Conservation (phyloP, 371 early-diverging fungal genomes). For the Choanephora cucurbitarum region DNA sequence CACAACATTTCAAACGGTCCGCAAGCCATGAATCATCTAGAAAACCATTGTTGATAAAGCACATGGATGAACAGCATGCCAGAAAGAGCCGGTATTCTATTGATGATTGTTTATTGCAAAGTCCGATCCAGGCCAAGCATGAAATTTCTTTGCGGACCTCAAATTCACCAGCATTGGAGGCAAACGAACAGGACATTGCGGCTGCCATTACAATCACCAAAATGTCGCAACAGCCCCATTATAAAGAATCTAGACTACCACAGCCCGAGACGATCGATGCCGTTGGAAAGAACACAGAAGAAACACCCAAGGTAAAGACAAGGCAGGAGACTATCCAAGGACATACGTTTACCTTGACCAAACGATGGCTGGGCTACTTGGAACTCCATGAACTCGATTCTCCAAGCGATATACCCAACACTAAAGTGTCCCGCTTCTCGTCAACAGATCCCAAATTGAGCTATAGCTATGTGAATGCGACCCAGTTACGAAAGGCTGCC, state of each 20-base stretch:
- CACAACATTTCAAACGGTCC: constrained; percentile 82
- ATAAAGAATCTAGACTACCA: not conserved
- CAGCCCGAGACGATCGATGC: not conserved
- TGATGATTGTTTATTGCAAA: constrained; percentile 8
- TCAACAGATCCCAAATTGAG: not conserved
- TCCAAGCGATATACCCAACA: constrained; percentile 35
- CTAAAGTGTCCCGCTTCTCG: constrained; percentile 31
- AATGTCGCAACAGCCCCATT: not conserved
- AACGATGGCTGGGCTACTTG: constrained; percentile 26
- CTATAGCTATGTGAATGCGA: constrained; percentile 55
- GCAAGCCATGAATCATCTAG: constrained; percentile 72
- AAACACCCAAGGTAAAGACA: not conserved
- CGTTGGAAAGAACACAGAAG: not conserved
- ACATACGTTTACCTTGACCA: constrained; percentile 19
- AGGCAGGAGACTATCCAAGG: not conserved
- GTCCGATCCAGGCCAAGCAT: not conserved
- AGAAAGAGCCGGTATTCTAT: constrained; percentile 75
- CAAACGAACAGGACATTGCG: not conserved
- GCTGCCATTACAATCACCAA: not conserved
- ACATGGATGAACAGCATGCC: constrained; percentile 68
- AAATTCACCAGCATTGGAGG: not conserved
- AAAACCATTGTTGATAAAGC: constrained; percentile 65
- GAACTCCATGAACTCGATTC: constrained; percentile 38
- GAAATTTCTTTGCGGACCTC: not conserved
- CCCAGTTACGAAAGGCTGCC: constrained; percentile 55